phyloP scores from a whole-genome alignment of 2,329 filamentous ascomycete genomes.

The Neofusicoccum ribis region DNA sequence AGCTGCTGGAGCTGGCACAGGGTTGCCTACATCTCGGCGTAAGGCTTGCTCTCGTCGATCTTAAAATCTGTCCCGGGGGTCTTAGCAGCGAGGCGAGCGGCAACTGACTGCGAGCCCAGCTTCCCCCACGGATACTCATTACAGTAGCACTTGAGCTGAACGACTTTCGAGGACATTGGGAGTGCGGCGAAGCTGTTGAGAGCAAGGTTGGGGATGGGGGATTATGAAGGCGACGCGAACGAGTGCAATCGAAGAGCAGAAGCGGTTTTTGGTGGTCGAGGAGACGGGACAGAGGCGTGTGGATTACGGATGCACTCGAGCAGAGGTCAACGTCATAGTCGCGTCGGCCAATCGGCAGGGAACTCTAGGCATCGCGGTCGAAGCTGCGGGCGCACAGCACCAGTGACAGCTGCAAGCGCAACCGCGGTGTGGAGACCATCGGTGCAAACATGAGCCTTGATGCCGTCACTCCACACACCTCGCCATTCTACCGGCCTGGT shows the following conservation, averaged over 20 bases:
- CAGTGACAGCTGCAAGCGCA: neutral
- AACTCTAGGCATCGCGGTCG: neutral
- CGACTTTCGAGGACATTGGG: conserved; percentile 52
- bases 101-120: conserved; percentile 64
- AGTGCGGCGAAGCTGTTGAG: neutral
- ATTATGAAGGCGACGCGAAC: conserved; percentile 19
- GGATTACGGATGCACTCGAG: neutral
- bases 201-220: neutral
- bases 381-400: neutral
- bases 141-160: conserved; percentile 56
- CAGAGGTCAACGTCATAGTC: conserved; percentile 20
- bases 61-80: conserved; percentile 64
- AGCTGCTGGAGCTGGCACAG: neutral
- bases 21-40: conserved; percentile 57
- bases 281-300: neutral
- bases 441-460: neutral
- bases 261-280: neutral
- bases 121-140: conserved; percentile 73
- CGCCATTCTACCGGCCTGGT: neutral
- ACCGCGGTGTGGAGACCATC: conserved; percentile 1
- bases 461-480: neutral
- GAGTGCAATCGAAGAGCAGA: neutral
- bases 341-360: conserved; percentile 16
- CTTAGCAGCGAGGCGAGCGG: conserved; percentile 64
- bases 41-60: conserved; percentile 63